phyloP scores from a whole-genome alignment of 805 yeast species.

The Yarrowia bubula region DNA sequence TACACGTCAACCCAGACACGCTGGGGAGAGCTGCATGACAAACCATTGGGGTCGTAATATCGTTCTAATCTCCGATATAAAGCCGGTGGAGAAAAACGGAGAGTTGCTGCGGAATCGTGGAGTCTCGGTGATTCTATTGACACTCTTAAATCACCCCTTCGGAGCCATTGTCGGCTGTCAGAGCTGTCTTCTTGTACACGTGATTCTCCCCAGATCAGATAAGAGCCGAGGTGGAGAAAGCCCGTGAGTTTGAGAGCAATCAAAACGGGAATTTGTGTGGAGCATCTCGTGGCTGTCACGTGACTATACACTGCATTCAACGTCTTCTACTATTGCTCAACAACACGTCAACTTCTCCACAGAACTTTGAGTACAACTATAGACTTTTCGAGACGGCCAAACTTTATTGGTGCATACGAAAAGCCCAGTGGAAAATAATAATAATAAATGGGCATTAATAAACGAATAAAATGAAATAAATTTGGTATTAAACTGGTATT shows the following conservation, averaged over 20 bases:
- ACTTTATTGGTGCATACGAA: not conserved
- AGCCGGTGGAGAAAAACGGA: not conserved
- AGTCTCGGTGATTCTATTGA: not conserved
- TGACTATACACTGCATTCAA: not conserved
- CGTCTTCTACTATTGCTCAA: not conserved
- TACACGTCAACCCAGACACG: not conserved
- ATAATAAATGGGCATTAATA: no score
- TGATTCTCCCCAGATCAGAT: not conserved
- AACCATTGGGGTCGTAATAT: not conserved
- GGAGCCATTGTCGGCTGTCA: not conserved
- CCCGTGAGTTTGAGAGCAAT: not conserved
- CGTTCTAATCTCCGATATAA: not conserved
- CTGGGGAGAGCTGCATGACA: conserved; percentile 15
- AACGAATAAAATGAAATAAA: no score
- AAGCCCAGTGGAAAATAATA: not conserved
- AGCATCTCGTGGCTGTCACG: not conserved
- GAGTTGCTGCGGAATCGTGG: not conserved
- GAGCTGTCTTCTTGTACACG: no score
- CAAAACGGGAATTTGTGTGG: not conserved
- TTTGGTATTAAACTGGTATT: no score
- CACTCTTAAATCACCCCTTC: not conserved
- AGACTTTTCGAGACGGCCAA: conserved; percentile 2
- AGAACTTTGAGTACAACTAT: not conserved
- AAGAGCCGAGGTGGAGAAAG: not conserved
- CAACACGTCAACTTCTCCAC: not conserved